Base-by-base conservation (phyloP, 768 basidiomycete species). In the Trametes coccinea region DNA sequence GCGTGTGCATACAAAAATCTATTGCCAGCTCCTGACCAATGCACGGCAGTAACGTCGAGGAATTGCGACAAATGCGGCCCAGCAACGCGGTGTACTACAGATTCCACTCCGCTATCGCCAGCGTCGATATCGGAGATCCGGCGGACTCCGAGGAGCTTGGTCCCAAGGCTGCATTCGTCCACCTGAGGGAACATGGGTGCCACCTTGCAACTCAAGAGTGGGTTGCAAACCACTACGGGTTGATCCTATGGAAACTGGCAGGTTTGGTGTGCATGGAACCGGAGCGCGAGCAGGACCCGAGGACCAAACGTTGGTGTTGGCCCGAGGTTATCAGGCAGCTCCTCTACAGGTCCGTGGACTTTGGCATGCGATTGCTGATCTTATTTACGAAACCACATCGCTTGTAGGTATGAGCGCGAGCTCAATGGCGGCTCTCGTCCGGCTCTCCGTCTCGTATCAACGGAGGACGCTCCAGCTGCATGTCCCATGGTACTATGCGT, bases 231-330 rank as follows among this genome's bases (percentile, higher is more conserved):
- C 95, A 97, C 67, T 99, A 94, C 92, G 73, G 77, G 9, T 75
- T 95, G 47, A 85, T 98, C 33, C 80, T 99, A 3, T 99, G 97
- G 97, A 99, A 99, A 75, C 75, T 97, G 22, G 93, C 94, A 3
- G 90, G 92, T 11, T 85, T 93, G 82, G 88, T 87, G 1, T 78
- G 81, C 39, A 79, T 94, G 1, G 86, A 92, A 60, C 94, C 95
- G 4, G 72, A 80, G 29, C 76, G 78, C 43, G 86, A 86, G 68
- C 69, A 61, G 13, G 74, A 82, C 48, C 76, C 79, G 51, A 65
- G 66, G 17, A 73, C 68, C 57, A 84, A 78, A 64, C 77, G 86
- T 22, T 99, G 96, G 94, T 87, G 83, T 65, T 97, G 90, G 88
- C 71, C 77, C 10, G 91, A 92, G 72, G 88, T 92, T 5, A 83